Evolutionary conservation across 2,329 filamentous ascomycete species (phyloP).

Genomic region (Trichoderma sp.): DNA sequence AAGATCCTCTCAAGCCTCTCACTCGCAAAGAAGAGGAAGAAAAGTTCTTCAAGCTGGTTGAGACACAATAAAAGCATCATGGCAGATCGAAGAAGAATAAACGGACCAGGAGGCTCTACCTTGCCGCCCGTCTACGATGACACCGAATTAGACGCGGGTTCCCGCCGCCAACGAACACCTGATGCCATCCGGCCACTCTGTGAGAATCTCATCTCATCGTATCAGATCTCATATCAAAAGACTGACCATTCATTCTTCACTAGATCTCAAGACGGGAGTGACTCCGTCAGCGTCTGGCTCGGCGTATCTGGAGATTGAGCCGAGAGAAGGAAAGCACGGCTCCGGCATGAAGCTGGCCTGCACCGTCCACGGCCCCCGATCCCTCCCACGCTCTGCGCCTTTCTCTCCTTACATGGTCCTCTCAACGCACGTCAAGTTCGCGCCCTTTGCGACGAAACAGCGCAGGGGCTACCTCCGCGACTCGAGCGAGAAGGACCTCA

Average conservation of each 20-base stretch:
- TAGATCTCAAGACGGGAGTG: slow-evolving; percentile 87
- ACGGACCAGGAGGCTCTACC: slow-evolving; percentile 80
- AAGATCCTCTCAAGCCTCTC: slow-evolving; percentile 5
- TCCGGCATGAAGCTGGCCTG: slow-evolving; percentile 88
- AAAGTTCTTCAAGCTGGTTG: slow-evolving; percentile 16
- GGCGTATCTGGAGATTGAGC: slow-evolving; percentile 75
- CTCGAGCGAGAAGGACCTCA: slow-evolving; percentile 82
- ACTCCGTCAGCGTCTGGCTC: slow-evolving; percentile 93
- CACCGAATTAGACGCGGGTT: slow-evolving; percentile 47
- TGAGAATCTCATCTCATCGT: slow-evolving; percentile 49
- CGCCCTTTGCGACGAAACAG: slow-evolving; percentile 84
- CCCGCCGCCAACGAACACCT: slow-evolving; percentile 58
- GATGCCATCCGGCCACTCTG: slow-evolving; percentile 84
- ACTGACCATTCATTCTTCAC: slow-evolving; percentile 25
- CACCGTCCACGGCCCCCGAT: slow-evolving; percentile 89
- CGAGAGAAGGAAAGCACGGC: slow-evolving; percentile 49
- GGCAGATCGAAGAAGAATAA: slow-evolving; percentile 86
- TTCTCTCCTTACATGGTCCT: slow-evolving; percentile 93
- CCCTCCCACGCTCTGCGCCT: slow-evolving; percentile 82
- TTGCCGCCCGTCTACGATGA: slow-evolving; percentile 70
- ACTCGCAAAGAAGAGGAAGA: background rate
- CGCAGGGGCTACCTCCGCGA: slow-evolving; percentile 86
- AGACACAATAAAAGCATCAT: slow-evolving; percentile 46
- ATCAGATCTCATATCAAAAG: background rate
- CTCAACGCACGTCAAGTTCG: slow-evolving; percentile 93